Conservation (phyloP, 179 eudicot species). For the Sideroxylon spinosum region DNA sequence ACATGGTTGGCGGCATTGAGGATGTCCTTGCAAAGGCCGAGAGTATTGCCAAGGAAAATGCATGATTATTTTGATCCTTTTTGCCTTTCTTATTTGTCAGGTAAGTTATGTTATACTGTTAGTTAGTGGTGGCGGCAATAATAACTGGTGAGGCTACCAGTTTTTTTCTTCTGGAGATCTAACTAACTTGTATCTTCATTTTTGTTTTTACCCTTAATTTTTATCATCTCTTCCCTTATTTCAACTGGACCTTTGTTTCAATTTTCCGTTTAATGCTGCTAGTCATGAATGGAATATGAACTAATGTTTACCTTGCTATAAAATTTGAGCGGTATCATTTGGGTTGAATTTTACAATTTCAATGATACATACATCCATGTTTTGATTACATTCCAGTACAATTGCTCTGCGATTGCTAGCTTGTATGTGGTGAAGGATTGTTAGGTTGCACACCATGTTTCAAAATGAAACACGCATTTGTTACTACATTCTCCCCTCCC, state of each 20-base stretch:
- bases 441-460: too few species aligned
- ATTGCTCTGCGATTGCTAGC: too few species aligned
- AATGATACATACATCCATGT: too few species aligned
- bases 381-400: too few species aligned
- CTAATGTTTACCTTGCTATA: too few species aligned
- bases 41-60: slow-evolving; percentile 31
- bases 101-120: not conserved
- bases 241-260: not conserved
- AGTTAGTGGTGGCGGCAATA: not conserved
- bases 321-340: too few species aligned
- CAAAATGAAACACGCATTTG: too few species aligned
- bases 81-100: not conserved
- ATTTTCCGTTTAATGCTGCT: too few species aligned
- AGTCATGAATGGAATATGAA: too few species aligned
- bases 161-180: not conserved
- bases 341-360: too few species aligned
- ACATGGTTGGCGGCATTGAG: slow-evolving; percentile 48
- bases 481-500: too few species aligned
- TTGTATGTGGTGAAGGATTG: too few species aligned
- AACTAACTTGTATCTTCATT: slow-evolving; percentile 1
- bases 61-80: slow-evolving; percentile 7
- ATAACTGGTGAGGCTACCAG: not conserved
- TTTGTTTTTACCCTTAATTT: not conserved
- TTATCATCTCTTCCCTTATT: not conserved
- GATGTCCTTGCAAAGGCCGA: slow-evolving; percentile 38